A percentile compares a stretch with the other conserved stretches of the same genome.
Conservation (phyloP, 2,329 filamentous ascomycete genomes). For the Coleophoma crateriformis region DNA sequence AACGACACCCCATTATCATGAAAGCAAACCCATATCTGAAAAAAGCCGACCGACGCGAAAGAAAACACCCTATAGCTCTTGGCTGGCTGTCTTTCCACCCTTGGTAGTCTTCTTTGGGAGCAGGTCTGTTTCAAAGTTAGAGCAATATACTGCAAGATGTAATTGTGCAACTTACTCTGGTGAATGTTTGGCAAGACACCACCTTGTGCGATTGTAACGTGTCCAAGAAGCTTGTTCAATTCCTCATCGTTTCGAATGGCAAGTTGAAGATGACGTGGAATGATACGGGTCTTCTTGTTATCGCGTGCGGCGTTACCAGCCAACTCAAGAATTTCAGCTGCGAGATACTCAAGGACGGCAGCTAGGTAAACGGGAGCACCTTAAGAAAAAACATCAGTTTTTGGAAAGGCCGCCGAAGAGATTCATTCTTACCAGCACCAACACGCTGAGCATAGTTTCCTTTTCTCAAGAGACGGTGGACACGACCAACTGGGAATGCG, state of each 20-base stretch:
- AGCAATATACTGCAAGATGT: conserved; percentile 7
- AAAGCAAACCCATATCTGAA: conserved; percentile 46
- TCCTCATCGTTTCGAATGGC: conserved; percentile 99
- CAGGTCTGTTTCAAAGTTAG: conserved; percentile 62
- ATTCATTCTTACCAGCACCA: conserved; percentile 69
- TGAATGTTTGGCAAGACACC: conserved; percentile 97
- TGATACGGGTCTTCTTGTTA: conserved; percentile 99
- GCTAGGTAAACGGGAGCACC: conserved; percentile 93
- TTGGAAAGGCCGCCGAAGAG: conserved; percentile 17
- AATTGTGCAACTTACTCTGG: conserved; percentile 65
- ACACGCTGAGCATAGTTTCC: conserved; percentile 99
- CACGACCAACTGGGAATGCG: conserved; percentile 98
- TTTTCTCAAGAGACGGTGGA: conserved; percentile 97
- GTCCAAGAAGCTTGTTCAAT: conserved; percentile 95
- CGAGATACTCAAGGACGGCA: conserved; percentile 96
- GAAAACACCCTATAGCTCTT: conserved; percentile 74
- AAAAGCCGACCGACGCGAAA: conserved; percentile 52
- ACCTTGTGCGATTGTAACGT: conserved; percentile 95
- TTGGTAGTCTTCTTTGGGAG: conserved; percentile 99
- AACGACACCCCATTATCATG: conserved; percentile 68
- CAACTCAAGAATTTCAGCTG: conserved; percentile 97
- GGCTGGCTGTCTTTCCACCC: conserved; percentile 85
- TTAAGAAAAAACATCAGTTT: conserved; percentile 20
- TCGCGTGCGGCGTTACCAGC: conserved; percentile 98
- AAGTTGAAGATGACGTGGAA: conserved; percentile 96